phyloP scores from a whole-genome alignment of 2,329 filamentous ascomycete genomes.

The Didymella segeticola region DNA sequence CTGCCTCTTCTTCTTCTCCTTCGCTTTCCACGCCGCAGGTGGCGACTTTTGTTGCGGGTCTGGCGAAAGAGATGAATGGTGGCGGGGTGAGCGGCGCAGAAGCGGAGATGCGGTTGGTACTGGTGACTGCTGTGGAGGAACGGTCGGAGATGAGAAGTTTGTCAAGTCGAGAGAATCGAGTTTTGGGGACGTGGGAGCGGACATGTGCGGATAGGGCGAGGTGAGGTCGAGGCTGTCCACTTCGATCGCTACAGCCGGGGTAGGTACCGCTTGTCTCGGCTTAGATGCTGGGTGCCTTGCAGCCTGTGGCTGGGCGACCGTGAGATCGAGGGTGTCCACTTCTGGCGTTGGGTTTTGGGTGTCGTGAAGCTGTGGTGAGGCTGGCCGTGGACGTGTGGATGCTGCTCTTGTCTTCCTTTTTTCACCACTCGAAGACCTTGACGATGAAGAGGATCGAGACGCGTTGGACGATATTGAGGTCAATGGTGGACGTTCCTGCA shows the following conservation, averaged over 20 bases:
- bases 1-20: slow-evolving; percentile 39
- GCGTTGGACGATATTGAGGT: slow-evolving; percentile 37
- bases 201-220: slow-evolving; percentile 3
- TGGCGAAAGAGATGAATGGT: slow-evolving; percentile 18
- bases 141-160: slow-evolving; percentile 21
- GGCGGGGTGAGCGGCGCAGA: slow-evolving; percentile 33
- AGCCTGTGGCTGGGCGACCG: not conserved
- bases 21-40: slow-evolving; percentile 40
- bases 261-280: not conserved
- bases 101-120: slow-evolving; percentile 1
- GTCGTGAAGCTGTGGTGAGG: slow-evolving; percentile 31
- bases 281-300: not conserved
- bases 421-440: slow-evolving; percentile 13
- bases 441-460: slow-evolving; percentile 22
- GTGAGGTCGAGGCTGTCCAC: slow-evolving; percentile 39
- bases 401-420: slow-evolving; percentile 5
- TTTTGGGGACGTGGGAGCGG: slow-evolving; percentile 17
- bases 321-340: slow-evolving; percentile 35
- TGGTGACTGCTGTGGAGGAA: slow-evolving; percentile 4
- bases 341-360: slow-evolving; percentile 25
- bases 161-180: slow-evolving; percentile 35
- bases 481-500: slow-evolving; percentile 29
- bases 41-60: slow-evolving; percentile 11
- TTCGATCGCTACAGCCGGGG: slow-evolving; percentile 18
- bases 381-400: slow-evolving; percentile 20